phyloP scores from a whole-genome alignment of 768 basidiomycete genomes.

The Trametes elegans region DNA sequence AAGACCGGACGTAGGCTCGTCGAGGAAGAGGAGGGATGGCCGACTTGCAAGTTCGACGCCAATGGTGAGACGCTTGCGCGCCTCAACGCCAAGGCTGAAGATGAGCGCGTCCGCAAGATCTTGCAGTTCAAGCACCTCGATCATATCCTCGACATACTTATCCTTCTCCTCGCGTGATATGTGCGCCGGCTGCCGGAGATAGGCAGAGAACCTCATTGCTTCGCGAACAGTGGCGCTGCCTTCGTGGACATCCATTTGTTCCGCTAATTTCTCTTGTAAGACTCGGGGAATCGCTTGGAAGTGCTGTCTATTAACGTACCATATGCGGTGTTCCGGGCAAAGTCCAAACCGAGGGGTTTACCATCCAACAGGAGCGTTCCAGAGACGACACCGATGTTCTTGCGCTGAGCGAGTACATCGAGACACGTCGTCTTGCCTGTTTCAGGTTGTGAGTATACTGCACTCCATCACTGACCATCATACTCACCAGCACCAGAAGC shows the following conservation, averaged over 20 bases:
- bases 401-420: constrained; percentile 70
- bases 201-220: constrained; percentile 82
- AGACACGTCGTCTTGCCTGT: constrained; percentile 74
- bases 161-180: constrained; percentile 74
- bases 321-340: constrained; percentile 72
- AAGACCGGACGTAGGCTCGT: constrained; percentile 55
- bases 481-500: constrained; percentile 71
- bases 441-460: too few species aligned
- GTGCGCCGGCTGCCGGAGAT: constrained; percentile 71
- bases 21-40: constrained; percentile 71
- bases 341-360: constrained; percentile 54
- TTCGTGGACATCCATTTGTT: constrained; percentile 88
- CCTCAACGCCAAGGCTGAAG: constrained; percentile 61
- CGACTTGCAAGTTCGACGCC: constrained; percentile 91
- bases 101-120: constrained; percentile 83
- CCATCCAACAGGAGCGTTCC: constrained; percentile 70
- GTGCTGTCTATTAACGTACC: constrained; percentile 40
- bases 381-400: constrained; percentile 64
- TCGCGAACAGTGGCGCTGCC: constrained; percentile 81
- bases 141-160: constrained; percentile 77
- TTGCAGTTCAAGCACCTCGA: constrained; percentile 81
- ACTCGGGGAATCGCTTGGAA: too few species aligned
- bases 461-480: too few species aligned
- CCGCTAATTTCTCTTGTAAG: too few species aligned
- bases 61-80: constrained; percentile 85